Percentiles rank a stretch among this genome's conserved stretches.
phyloP scores from a whole-genome alignment of 495 filamentous ascomycete genomes.

The Extremus antarcticus region DNA sequence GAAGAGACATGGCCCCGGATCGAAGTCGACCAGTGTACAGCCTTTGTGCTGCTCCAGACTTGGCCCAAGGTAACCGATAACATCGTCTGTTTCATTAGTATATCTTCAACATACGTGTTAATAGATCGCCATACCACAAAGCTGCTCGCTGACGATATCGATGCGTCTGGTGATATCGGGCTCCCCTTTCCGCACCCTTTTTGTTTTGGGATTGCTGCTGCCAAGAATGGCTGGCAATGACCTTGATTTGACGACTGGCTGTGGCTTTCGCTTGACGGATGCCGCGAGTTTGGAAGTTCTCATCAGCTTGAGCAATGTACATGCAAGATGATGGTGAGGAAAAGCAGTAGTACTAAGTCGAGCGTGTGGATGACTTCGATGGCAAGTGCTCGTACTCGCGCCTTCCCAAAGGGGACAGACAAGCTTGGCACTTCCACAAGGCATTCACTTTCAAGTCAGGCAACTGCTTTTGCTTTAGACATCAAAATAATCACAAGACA shows the following conservation, averaged over 20 bases:
- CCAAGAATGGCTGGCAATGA: not conserved
- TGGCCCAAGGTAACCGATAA: slow-evolving; percentile 38
- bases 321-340: not conserved
- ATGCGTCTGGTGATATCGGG: not conserved
- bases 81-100: slow-evolving; percentile 17
- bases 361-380: not conserved
- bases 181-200: not conserved
- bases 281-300: not conserved
- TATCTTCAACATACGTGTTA: not conserved
- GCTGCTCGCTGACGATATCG: slow-evolving; percentile 16
- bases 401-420: no score
- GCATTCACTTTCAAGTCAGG: not conserved
- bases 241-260: not conserved
- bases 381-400: not conserved
- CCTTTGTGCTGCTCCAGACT: slow-evolving; percentile 52
- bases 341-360: not conserved
- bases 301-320: not conserved
- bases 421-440: no score
- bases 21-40: slow-evolving; percentile 74
- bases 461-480: not conserved
- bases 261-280: not conserved
- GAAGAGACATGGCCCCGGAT: slow-evolving; percentile 64
- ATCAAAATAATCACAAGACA: no score
- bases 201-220: not conserved
- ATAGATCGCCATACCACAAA: slow-evolving; percentile 14